phyloP scores from a whole-genome alignment of 495 filamentous ascomycete genomes.

The Penicillium bialowiezense region DNA sequence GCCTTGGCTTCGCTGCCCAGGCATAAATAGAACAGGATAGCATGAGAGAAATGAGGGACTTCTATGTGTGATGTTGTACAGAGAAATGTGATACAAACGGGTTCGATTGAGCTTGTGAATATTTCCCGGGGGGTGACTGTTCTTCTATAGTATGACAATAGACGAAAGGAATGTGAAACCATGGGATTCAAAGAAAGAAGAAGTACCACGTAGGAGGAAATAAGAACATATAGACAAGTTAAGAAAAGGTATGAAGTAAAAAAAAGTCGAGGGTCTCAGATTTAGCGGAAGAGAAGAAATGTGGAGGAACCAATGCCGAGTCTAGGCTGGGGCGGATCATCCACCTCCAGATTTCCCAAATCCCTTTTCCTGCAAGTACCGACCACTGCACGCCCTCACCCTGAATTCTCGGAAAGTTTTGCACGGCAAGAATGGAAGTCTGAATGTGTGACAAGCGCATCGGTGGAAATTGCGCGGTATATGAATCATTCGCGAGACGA shows the following conservation, averaged over 20 bases:
- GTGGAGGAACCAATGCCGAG: constrained; percentile 16
- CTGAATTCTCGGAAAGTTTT: too few relatives aligned
- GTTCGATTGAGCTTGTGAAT: constrained; percentile 10
- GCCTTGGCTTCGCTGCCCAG: constrained; percentile 60
- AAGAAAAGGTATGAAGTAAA: neutral
- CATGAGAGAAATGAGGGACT: neutral
- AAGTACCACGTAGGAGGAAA: too few relatives aligned
- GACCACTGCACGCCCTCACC: too few relatives aligned
- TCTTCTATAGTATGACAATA: constrained; percentile 19
- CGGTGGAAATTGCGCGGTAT: constrained; percentile 15
- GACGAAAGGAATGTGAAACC: constrained; percentile 1
- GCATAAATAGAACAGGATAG: constrained; percentile 18
- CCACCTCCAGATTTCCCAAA: constrained; percentile 16
- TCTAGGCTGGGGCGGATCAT: constrained; percentile 19
- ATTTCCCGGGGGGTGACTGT: constrained; percentile 10
- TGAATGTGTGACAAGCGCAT: constrained; percentile 6
- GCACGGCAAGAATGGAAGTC: constrained; percentile 18
- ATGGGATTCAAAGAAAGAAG: neutral
- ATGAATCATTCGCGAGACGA: constrained; percentile 23
- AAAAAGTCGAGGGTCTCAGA: neutral
- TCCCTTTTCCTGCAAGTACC: constrained; percentile 6
- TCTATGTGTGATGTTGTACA: constrained; percentile 2
- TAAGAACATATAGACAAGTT: too few relatives aligned
- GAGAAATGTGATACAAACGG: constrained; percentile 3
- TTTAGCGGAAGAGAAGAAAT: neutral